Evolutionary conservation across 2,329 filamentous ascomycete species (phyloP).

Genomic region (Trichoderma oligosporum): DNA sequence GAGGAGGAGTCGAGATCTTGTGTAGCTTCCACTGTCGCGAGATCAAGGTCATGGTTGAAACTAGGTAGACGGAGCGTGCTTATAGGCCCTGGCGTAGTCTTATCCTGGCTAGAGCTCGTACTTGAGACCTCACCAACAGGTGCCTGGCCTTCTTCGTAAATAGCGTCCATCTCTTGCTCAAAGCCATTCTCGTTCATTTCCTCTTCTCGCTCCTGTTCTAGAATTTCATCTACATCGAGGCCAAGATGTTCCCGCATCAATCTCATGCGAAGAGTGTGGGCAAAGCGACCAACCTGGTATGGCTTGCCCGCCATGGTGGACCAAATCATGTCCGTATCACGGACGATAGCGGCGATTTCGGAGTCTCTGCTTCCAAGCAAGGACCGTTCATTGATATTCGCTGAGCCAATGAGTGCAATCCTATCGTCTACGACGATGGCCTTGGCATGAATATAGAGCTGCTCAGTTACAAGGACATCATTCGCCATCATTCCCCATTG

Average conservation of each 20-base stretch:
- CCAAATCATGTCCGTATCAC: constrained; percentile 88
- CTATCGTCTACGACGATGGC: constrained; percentile 94
- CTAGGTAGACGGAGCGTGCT: constrained; percentile 41
- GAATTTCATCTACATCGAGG: constrained; percentile 87
- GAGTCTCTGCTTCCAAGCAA: constrained; percentile 91
- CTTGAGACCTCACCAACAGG: constrained; percentile 14
- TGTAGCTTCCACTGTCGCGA: constrained; percentile 49
- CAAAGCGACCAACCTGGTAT: constrained; percentile 87
- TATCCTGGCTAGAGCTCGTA: constrained; percentile 4
- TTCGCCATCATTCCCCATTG: constrained; percentile 90
- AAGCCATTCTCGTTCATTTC: constrained; percentile 59
- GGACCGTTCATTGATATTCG: constrained; percentile 97
- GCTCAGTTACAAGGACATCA: constrained; percentile 84
- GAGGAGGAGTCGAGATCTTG: constrained; percentile 22
- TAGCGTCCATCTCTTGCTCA: constrained; percentile 58
- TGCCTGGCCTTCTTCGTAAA: constrained; percentile 52
- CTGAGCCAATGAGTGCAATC: constrained; percentile 89
- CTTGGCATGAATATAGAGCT: constrained; percentile 97
- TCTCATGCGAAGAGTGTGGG: constrained; percentile 86
- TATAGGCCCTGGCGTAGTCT: constrained; percentile 43
- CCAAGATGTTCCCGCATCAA: constrained; percentile 96
- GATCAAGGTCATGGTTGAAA: constrained; percentile 65
- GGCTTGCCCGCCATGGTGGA: constrained; percentile 88
- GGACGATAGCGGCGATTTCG: constrained; percentile 82
- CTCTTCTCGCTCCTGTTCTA: constrained; percentile 70